These are phyloP conservation scores for Castanopsis chinensis DNA, from an alignment of 306 rosid species.

Conservation along the genomic window DNA sequence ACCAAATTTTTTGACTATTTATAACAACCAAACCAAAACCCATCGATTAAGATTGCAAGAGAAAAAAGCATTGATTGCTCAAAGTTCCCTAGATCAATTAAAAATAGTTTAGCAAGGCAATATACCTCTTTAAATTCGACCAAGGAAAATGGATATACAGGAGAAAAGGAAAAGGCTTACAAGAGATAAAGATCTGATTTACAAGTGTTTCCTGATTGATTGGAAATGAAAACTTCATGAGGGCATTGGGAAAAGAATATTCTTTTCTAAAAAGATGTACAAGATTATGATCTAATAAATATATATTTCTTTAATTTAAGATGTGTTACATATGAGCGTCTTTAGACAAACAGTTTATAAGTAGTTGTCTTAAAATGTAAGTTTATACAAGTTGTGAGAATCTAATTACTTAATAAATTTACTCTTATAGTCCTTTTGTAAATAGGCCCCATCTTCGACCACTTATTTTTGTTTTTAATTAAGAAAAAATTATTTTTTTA, in stretches of 20 bases:
- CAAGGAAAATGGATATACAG: no score
- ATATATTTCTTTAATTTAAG: background rate
- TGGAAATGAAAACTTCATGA: background rate
- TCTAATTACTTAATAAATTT: background rate
- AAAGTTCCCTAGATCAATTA: no score
- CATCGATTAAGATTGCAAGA: no score
- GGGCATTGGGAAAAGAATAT: background rate
- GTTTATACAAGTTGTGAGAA: background rate
- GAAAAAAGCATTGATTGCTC: no score
- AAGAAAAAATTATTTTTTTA: background rate
- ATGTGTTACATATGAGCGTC: background rate
- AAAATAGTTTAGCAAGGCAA: no score
- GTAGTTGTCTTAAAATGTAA: background rate
- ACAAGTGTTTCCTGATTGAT: no score
- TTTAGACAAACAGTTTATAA: background rate
- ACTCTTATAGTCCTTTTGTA: background rate
- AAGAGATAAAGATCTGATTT: no score
- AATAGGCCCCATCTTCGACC: background rate
- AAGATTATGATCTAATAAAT: background rate
- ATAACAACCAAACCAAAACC: no score
- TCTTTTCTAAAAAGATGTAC: background rate
- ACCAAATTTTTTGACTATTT: no score
- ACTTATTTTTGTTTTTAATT: background rate
- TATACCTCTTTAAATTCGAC: no score
- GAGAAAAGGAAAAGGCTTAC: no score